A percentile compares a stretch with the other conserved stretches of the same genome.
phyloP scores from a whole-genome alignment of 495 filamentous ascomycete genomes.

The Xylaria longipes region DNA sequence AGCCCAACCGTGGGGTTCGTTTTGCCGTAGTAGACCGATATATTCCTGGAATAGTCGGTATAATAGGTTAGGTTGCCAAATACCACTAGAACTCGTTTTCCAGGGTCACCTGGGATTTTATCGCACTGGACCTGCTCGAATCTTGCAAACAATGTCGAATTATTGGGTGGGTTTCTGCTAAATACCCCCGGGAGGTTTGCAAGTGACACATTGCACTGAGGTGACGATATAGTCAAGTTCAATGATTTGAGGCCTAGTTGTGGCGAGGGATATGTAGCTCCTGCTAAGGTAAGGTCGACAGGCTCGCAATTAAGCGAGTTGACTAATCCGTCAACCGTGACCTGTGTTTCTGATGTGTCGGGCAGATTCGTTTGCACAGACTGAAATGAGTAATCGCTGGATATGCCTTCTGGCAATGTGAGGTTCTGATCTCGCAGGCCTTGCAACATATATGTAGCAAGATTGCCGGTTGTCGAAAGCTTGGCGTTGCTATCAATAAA shows the following conservation, averaged over 20 bases:
- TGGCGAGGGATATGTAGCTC: too few relatives aligned
- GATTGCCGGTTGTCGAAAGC: background rate
- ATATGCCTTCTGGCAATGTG: background rate
- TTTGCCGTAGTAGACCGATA: too few relatives aligned
- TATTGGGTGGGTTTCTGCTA: background rate
- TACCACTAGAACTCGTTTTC: background rate
- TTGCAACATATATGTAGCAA: background rate
- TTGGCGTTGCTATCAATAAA: background rate
- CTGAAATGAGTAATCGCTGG: conserved; percentile 11
- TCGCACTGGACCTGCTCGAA: background rate
- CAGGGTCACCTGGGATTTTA: background rate
- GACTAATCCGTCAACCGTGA: background rate
- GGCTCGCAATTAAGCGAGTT: background rate
- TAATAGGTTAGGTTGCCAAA: conserved; percentile 2
- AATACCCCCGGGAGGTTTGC: background rate
- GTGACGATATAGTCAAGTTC: background rate
- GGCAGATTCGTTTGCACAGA: conserved; percentile 1
- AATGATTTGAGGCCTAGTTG: too few relatives aligned
- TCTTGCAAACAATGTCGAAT: background rate
- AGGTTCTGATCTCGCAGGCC: background rate
- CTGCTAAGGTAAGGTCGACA: background rate
- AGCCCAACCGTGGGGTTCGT: background rate
- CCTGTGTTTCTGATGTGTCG: background rate
- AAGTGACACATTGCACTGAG: background rate
- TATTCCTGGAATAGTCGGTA: background rate